Evolutionary conservation across 768 basidiomycete genomes (phyloP).

Genomic region (Jaapia argillacea): DNA sequence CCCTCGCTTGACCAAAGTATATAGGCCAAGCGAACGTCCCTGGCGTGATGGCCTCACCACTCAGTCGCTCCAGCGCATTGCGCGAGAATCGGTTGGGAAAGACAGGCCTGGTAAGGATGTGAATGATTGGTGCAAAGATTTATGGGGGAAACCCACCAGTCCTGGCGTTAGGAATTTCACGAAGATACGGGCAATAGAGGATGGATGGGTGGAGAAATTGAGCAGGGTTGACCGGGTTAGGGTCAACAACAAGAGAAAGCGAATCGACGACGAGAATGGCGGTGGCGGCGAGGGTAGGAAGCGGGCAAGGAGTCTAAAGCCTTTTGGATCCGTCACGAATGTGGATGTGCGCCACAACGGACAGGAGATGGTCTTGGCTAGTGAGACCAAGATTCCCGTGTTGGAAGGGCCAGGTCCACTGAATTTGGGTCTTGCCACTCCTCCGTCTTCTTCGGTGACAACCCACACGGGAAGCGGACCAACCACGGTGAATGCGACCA

Average conservation of each 20-base stretch:
- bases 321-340: constrained; percentile 15
- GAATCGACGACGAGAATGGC: constrained; percentile 2
- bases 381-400: not conserved
- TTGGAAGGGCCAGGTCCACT: not conserved
- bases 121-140: constrained; percentile 30
- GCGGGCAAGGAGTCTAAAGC: not conserved
- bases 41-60: constrained; percentile 50
- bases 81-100: constrained; percentile 41
- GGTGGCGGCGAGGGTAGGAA: constrained; percentile 1
- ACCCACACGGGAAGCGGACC: too few species aligned
- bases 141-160: constrained; percentile 31
- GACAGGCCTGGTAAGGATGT: constrained; percentile 40
- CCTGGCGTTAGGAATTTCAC: constrained; percentile 25
- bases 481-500: too few species aligned
- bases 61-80: constrained; percentile 41
- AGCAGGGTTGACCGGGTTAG: too few species aligned
- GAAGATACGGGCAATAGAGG: constrained; percentile 29
- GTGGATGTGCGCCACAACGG: not conserved
- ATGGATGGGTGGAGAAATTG: constrained; percentile 34
- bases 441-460: too few species aligned
- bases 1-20: constrained; percentile 67
- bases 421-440: too few species aligned
- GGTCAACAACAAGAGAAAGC: not conserved
- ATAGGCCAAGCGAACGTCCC: constrained; percentile 48
- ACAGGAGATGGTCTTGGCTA: not conserved